Base-by-base conservation (phyloP, 2,329 filamentous ascomycete species). In the Aspergillus cejpii region DNA sequence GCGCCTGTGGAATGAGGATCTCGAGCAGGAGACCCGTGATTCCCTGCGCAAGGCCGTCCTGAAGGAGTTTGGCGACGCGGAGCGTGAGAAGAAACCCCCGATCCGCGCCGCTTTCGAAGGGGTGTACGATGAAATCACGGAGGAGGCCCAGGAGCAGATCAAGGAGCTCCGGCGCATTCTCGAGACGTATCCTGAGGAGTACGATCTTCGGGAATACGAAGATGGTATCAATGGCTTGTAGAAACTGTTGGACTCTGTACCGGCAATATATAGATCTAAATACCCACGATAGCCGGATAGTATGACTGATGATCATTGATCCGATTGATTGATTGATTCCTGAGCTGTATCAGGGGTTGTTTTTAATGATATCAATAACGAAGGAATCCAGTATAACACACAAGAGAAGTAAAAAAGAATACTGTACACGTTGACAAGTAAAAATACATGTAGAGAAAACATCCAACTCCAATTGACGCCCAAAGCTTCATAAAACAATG, bases 141-240 rank as follows among this genome's bases (percentile, higher is more conserved):
- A 85, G 37, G 89, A 94, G 57, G 73, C 85, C 49, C 78, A 74
- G 63, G 76, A 71, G 33, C 92, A 98, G 74, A 89, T 87, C 72
- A 69, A 70, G 52, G 78, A 90, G 69, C 72, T 97, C 58, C 85
- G 74, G 61, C 76, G 79, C n/a, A 77, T 95, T 41, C 62, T 98
- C 40, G 81, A 91, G 55, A 82, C 77, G 56, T 98, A 97, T 70
- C 90, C 91, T 0, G 81, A 86, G 27, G 92, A 98, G 73, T 98
- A 98, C 67, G 89, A 97, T 66, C 62, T 92, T 38, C 75, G 74
- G 12, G 80, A 83, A 53, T 88, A 80, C 66, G 85, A 94, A 52
- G 86, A 80, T 3, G 89, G 88, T 0, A 74, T 81, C 47, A 76
- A 79, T 34, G 83, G 80, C 12, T 60, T 90, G 62, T 74, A 70